Base-by-base conservation (phyloP, 768 basidiomycete genomes). In the Cyathus striatus region DNA sequence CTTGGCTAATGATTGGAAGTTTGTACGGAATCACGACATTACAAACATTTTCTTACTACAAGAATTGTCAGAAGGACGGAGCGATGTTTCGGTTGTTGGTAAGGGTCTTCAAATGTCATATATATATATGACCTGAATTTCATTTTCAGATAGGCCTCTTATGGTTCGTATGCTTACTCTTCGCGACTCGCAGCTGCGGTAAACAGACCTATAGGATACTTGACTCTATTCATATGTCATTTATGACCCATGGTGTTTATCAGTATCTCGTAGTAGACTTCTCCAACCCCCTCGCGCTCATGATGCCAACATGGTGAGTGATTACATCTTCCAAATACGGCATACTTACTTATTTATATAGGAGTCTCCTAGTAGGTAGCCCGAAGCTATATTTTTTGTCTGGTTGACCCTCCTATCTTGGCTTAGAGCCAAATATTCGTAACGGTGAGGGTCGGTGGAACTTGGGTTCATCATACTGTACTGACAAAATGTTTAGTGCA, bases 371-470 rank as follows among this genome's bases (percentile, higher is more conserved):
- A 33, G 42, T 43, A 43, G 5, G 27, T 14, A 20, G 6, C 35
- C 20, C 9, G 10, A 12, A 18, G 7, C 7, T 10, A 18, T 9
- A 36, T 10, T 36, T 9, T 36, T 18, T 12, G 6, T 30, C 35
- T 9, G 12, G 6, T 36, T 36, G 7, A 36, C 35, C 35, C 20
- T 18, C 10, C 20, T 36, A 10, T 18, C 9, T 10, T 23, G 20
- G 20, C 13, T 9, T 17, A 55, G 56, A 37, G 40, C 21, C 54
- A 54, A 49, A 33, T 43, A 6, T 35, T 17, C 22, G 10, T 43
- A 5, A 34, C 42, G 6, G 42, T 23, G 20, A 34, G 21, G n/a
- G 10, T 41, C 40, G 6, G 7, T 9, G 5, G 10, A 10, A 7
- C 6, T 18, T 18, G 13, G 12, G 22, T 7, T 10, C 38, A 9